phyloP scores from a whole-genome alignment of 352 stramenopile species.

The Phytophthora crassamura region DNA sequence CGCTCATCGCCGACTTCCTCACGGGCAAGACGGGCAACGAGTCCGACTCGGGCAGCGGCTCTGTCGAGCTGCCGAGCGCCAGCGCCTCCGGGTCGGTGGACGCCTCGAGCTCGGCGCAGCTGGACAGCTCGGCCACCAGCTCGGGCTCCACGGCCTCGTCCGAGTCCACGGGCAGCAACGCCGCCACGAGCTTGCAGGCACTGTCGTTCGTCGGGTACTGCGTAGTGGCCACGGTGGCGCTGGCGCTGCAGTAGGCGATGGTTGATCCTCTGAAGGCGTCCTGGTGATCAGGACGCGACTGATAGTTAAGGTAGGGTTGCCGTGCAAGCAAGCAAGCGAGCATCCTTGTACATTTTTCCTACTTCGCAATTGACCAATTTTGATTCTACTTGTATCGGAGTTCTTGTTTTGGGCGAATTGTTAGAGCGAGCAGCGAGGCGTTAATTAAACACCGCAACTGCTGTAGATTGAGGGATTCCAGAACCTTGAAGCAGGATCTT shows the following conservation, averaged over 20 bases:
- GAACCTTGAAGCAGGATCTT: no score
- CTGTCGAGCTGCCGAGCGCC: conserved; percentile 35
- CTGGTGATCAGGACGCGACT: no score
- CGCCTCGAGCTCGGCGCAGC: conserved; percentile 9
- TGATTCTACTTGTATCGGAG: no score
- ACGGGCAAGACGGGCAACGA: conserved; percentile 74
- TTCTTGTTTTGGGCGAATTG: no score
- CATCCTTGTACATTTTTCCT: no score
- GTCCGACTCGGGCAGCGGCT: conserved; percentile 46
- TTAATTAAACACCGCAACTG: no score
- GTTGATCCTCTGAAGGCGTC: no score
- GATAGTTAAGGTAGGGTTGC: no score
- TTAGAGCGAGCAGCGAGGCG: no score
- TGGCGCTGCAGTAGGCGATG: conserved; percentile 28
- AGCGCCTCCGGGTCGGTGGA: conserved; percentile 27
- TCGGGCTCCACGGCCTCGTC: conserved; percentile 22
- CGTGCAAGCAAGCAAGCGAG: no score
- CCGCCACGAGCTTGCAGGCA: neutral
- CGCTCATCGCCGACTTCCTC: conserved; percentile 62
- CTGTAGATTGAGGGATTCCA: no score
- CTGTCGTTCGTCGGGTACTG: conserved; percentile 30
- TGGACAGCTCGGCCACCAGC: conserved; percentile 20
- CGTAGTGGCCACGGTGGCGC: conserved; percentile 20
- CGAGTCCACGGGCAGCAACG: conserved; percentile 5
- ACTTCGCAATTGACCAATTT: no score